Conservation (phyloP, 768 basidiomycete genomes). For the Leccinum incarnatum region DNA sequence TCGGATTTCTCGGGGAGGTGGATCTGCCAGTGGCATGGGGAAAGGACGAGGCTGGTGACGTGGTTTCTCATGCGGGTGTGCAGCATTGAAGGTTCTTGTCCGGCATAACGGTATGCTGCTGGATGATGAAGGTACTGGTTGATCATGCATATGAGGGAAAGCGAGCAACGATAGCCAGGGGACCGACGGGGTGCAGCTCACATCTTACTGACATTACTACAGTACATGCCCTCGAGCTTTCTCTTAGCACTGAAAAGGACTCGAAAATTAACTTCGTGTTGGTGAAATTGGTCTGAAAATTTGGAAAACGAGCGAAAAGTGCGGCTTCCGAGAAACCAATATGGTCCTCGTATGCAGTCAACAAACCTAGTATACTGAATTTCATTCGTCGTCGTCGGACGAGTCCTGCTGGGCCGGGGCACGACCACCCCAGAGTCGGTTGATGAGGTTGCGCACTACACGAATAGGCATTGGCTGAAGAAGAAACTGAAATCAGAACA, state of each 20-base stretch:
- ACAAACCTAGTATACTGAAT: background rate
- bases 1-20: no score
- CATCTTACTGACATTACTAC: no score
- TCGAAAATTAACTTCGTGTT: background rate
- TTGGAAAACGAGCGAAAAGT: background rate
- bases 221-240: background rate
- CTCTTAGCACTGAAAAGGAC: background rate
- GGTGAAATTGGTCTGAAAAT: background rate
- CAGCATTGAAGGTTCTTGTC: no score
- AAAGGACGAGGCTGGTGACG: no score
- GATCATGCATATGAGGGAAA: no score
- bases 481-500: background rate
- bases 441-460: conserved; percentile 55
- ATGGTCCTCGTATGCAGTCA: background rate
- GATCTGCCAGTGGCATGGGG: no score
- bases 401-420: conserved; percentile 20
- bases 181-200: no score
- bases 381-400: conserved; percentile 18
- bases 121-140: no score
- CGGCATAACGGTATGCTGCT: no score
- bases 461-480: conserved; percentile 59
- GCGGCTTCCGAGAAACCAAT: background rate
- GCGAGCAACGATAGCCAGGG: no score
- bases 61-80: no score
- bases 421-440: conserved; percentile 45